Percentiles rank a stretch among this genome's conserved stretches.
phyloP scores from a whole-genome alignment of 2,329 filamentous ascomycete species.

The Gyromitra esculenta region DNA sequence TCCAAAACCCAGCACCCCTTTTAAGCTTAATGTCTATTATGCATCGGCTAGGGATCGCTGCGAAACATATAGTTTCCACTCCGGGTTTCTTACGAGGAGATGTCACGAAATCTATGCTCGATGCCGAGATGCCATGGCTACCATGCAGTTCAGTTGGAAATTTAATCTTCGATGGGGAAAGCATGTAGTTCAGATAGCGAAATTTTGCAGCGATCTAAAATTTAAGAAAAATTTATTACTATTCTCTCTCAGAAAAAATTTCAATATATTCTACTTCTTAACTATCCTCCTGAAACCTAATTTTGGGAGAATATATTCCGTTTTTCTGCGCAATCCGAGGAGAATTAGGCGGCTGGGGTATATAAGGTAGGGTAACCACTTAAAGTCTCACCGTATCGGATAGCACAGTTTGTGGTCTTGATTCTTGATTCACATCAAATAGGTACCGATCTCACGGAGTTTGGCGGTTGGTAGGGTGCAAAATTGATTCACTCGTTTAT shows the following conservation, averaged over 20 bases:
- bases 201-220: not conserved
- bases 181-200: not conserved
- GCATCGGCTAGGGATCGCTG: conserved; percentile 10
- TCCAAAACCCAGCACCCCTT: conserved; percentile 5
- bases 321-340: not conserved
- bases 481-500: conserved; percentile 24
- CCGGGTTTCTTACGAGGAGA: conserved; percentile 30
- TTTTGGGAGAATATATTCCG: too few species aligned
- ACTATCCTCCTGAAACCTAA: not conserved
- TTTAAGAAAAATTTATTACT: not conserved
- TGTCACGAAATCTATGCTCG: conserved; percentile 21
- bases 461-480: not conserved
- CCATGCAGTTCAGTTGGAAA: conserved; percentile 44
- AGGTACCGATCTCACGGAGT: conserved; percentile 25
- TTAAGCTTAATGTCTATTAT: conserved; percentile 29
- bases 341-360: not conserved
- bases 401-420: not conserved
- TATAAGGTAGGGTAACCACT: conserved; percentile 6
- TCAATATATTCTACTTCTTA: not conserved
- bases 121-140: conserved; percentile 34
- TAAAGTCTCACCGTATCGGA: not conserved
- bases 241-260: not conserved
- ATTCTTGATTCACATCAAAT: conserved; percentile 16
- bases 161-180: conserved; percentile 28
- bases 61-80: conserved; percentile 36